Percentiles rank a stretch among this genome's conserved stretches.
Conservation (phyloP, 208 protist genomes). For the Acanthamoeba rhysodes region DNA sequence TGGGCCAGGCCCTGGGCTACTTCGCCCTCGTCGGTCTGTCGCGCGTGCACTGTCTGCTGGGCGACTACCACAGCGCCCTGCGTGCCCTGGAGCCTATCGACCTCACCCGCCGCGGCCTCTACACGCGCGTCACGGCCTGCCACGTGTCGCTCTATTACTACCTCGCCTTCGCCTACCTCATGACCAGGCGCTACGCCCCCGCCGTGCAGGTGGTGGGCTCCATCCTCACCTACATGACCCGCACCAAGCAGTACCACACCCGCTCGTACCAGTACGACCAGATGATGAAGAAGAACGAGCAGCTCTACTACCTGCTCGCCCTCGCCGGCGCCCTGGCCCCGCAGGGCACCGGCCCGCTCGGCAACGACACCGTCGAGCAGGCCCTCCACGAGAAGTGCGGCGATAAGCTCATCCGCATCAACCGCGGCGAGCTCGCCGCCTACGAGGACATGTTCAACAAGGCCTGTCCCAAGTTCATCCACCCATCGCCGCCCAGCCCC, state of each 20-base stretch:
- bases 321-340: slow-evolving; percentile 87
- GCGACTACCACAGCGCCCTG: slow-evolving; percentile 90
- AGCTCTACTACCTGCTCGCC: slow-evolving; percentile 90
- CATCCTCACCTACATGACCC: slow-evolving; percentile 88
- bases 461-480: slow-evolving; percentile 89
- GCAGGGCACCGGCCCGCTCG: slow-evolving; percentile 80
- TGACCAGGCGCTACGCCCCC: slow-evolving; percentile 91
- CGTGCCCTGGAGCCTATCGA: slow-evolving; percentile 87
- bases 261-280: slow-evolving; percentile 88
- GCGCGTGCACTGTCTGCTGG: slow-evolving; percentile 91
- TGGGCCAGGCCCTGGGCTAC: slow-evolving; percentile 88
- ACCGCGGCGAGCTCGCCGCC: slow-evolving; percentile 81
- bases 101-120: slow-evolving; percentile 84
- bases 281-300: slow-evolving; percentile 91
- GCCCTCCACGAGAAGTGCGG: slow-evolving; percentile 86
- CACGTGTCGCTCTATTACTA: slow-evolving; percentile 93
- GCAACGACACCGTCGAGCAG: slow-evolving; percentile 86
- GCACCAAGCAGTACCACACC: slow-evolving; percentile 87
- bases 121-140: slow-evolving; percentile 89
- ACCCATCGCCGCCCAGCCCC: slow-evolving; percentile 63
- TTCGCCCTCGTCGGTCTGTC: slow-evolving; percentile 90
- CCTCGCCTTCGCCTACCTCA: slow-evolving; percentile 91
- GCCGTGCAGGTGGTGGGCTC: slow-evolving; percentile 85
- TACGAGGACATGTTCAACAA: slow-evolving; percentile 88
- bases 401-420: slow-evolving; percentile 88